Evolutionary conservation across 441 rosid species (phyloP).

Genomic region (Pelargonium cotyledonis): DNA sequence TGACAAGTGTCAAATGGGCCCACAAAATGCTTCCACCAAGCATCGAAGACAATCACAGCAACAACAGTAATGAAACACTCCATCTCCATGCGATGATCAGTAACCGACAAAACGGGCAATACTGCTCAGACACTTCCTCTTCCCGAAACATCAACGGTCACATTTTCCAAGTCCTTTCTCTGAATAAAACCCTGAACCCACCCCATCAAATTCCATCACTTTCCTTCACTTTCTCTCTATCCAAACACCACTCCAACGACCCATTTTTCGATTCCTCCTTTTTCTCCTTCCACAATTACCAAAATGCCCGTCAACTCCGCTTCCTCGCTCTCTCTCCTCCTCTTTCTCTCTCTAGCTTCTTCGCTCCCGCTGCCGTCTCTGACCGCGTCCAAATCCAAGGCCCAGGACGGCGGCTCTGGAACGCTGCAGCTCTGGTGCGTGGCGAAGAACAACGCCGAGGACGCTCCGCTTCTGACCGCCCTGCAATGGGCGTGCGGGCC

Average conservation of each 20-base stretch:
- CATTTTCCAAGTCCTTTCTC: background rate
- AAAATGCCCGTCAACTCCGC: background rate
- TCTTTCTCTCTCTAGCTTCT: slow-evolving; percentile 15
- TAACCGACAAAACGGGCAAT: no score
- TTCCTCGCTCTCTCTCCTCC: slow-evolving; percentile 15
- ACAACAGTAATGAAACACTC: no score
- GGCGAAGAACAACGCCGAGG: slow-evolving; percentile 97
- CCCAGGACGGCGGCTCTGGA: slow-evolving; percentile 23
- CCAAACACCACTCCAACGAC: background rate
- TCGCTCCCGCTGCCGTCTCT: slow-evolving; percentile 9
- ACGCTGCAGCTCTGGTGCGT: slow-evolving; percentile 81
- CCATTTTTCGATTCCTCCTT: background rate
- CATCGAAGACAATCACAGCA: no score
- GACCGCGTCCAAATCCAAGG: slow-evolving; percentile 10
- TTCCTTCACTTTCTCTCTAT: background rate
- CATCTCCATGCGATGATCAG: no score
- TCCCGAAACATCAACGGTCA: slow-evolving; percentile 8
- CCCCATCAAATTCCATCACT: background rate
- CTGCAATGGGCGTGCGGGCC: slow-evolving; percentile 87
- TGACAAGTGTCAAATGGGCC: no score
- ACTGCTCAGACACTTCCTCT: background rate
- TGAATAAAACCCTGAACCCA: background rate
- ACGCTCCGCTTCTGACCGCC: slow-evolving; percentile 62
- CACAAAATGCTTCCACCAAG: no score
- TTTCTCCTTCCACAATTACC: background rate